A percentile compares a stretch with the other conserved stretches of the same genome.
phyloP scores from a whole-genome alignment of 208 protist genomes.

The Trypanosoma platydactyli region DNA sequence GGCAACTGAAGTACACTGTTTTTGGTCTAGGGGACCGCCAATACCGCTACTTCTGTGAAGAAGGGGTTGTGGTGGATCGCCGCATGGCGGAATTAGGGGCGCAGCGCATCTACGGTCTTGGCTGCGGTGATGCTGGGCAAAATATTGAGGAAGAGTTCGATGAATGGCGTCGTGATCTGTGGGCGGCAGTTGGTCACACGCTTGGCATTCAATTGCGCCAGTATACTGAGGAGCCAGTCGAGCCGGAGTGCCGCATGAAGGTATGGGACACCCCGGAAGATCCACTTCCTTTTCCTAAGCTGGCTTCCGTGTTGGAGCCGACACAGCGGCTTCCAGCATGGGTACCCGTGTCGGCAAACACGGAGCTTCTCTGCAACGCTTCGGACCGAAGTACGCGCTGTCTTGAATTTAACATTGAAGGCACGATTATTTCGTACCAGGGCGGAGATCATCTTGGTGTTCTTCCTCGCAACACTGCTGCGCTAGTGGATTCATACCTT shows the following conservation, averaged over 20 bases:
- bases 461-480: slow-evolving; percentile 88
- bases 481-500: slow-evolving; percentile 82
- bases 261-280: slow-evolving; percentile 72
- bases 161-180: slow-evolving; percentile 82
- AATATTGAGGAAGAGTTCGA: slow-evolving; percentile 89
- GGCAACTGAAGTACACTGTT: slow-evolving; percentile 81
- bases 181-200: slow-evolving; percentile 70
- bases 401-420: slow-evolving; percentile 85
- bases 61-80: slow-evolving; percentile 83
- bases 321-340: slow-evolving; percentile 85
- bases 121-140: slow-evolving; percentile 72
- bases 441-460: slow-evolving; percentile 95
- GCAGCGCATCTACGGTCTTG: slow-evolving; percentile 74
- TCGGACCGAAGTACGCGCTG: slow-evolving; percentile 70
- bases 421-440: slow-evolving; percentile 90
- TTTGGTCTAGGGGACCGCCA: slow-evolving; percentile 90
- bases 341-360: slow-evolving; percentile 65
- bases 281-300: slow-evolving; percentile 83
- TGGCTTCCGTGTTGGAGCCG: slow-evolving; percentile 84
- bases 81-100: slow-evolving; percentile 88
- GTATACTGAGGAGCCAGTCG: slow-evolving; percentile 68
- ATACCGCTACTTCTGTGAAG: slow-evolving; percentile 90
- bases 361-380: slow-evolving; percentile 65
- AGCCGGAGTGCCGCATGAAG: slow-evolving; percentile 82
- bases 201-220: slow-evolving; percentile 77